A percentile compares a stretch with the other conserved stretches of the same genome.
Evolutionary conservation across 495 filamentous ascomycete genomes (phyloP).

Genomic region (Tirmania nivea): DNA sequence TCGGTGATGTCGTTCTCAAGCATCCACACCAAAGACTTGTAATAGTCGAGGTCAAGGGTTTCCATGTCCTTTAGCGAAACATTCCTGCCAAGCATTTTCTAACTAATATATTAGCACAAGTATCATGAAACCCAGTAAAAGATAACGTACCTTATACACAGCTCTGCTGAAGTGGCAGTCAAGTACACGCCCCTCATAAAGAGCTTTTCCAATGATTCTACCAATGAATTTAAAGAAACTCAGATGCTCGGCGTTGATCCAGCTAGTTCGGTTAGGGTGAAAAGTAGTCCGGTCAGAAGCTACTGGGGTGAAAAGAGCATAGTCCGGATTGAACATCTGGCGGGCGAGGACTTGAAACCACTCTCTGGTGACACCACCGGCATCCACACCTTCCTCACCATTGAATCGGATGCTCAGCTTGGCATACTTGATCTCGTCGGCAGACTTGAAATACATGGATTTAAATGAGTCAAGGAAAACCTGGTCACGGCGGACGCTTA

Average conservation of each 20-base stretch:
- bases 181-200: slow-evolving; percentile 87
- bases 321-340: slow-evolving; percentile 99
- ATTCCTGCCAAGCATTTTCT: slow-evolving; percentile 70
- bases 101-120: slow-evolving; percentile 3
- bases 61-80: slow-evolving; percentile 99
- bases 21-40: slow-evolving; percentile 99
- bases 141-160: slow-evolving; percentile 50
- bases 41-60: slow-evolving; percentile 92
- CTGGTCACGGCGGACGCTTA: slow-evolving; percentile 75
- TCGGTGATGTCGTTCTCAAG: slow-evolving; percentile 97
- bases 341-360: slow-evolving; percentile 97
- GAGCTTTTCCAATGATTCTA: slow-evolving; percentile 91
- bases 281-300: slow-evolving; percentile 97
- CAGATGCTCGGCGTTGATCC: slow-evolving; percentile 84
- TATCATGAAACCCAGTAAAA: not conserved
- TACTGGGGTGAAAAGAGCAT: slow-evolving; percentile 86
- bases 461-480: slow-evolving; percentile 98
- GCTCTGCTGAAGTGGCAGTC: slow-evolving; percentile 98
- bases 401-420: slow-evolving; percentile 96
- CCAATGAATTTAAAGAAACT: slow-evolving; percentile 99
- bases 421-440: slow-evolving; percentile 91
- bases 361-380: slow-evolving; percentile 91
- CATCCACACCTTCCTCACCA: slow-evolving; percentile 93
- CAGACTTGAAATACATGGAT: slow-evolving; percentile 80
- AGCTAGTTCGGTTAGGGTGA: slow-evolving; percentile 85